Base-by-base conservation (phyloP, 1,139 yeast species). In the Pichia sp. region DNA sequence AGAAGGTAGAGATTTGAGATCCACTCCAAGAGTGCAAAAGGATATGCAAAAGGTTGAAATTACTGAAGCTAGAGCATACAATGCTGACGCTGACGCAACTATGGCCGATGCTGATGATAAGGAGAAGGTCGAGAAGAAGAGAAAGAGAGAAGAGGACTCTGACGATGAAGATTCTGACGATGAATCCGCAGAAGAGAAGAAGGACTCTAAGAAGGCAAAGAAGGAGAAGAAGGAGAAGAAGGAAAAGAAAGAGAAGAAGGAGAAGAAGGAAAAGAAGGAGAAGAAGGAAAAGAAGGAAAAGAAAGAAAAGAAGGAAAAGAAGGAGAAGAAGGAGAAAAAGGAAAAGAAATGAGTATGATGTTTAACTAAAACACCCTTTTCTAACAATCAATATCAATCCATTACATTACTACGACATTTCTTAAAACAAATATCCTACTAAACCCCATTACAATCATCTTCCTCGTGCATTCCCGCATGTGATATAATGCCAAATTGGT, bases 1-100 rank as follows among this genome's bases (percentile, higher is more conserved):
- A 52, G 99, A 91, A 68, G 98, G 98, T 50, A 84, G 95, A 65
- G 91, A 82, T 59, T 64, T 82, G 62, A 78, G 91, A 73, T 79
- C 91, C 29, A 80, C 88, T 37, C 74, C 86, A 42, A 79, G 77
- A 67, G 74, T 80, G 48, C 72, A 69, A 33, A 81, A 80, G 64
- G 86, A 81, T 52, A 77, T 77, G 58, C 77, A 81, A 59, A 87
- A 86, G 74, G 78, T 86, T 48, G 94, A 83, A 45, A 73, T 88
- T 52, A 64, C 85, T 39, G 91, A 84, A 59, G 78, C 88, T 34
- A 74, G 82, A 63, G 84, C 93, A 41, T 91, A 91, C 68, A 91
- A 88, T 57, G 94, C 86, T 34, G 97, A 87, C 56, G 96, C 95
- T 32, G 96, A 87, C 60, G 78, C 88, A 42, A 67, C 63, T 48